Base-by-base conservation (phyloP, 139 green algal genomes). In the Nannochloris sp. region DNA sequence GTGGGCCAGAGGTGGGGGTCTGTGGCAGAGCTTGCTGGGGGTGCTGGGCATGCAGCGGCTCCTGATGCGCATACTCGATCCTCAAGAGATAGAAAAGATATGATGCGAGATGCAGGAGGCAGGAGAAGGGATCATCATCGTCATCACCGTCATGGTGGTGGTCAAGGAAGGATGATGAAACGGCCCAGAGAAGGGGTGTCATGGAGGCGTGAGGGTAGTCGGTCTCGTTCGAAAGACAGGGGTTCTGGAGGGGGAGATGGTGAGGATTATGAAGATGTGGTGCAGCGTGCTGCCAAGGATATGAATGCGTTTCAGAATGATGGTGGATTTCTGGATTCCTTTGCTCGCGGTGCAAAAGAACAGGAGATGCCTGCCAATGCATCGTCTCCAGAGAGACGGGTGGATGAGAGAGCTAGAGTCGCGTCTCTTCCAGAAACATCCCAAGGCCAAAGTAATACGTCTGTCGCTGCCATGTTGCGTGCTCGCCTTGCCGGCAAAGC, bases 1-100 rank as follows among this genome's bases (percentile, higher is more conserved):
- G 78, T 95, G 19, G 65, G 68, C 2, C 81, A 94, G 61, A 76
- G 87, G n/a, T 95, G 81, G 81, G 88, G 84, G 24, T 94, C 86
- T 3, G 56, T 95, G 21, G 46, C 55, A 1, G 59, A 71, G 2
- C 74, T 95, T 4, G 57, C 56, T 7, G 62, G 65, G 2, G 49
- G 90, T 11, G 74, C 71, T 0, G 37, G 54, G 1, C 58, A 64
- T 4, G 82, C 83, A 7, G 82, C 87, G 8, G 73, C 79, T 25
- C 64, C 75, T 84, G 56, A 50, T 56, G 60, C 60, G 15, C 60
- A 66, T 31, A 14, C 14, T 55, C 60, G 44, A 50, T 58, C 55
- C 11, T n/a, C 31, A 19, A 48, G 56, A 37, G 34, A 71, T 21
- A 64, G 63, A 0, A 43, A 40, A n/a, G 36, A 48, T n/a, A 56